A percentile compares a stretch with the other conserved stretches of the same genome.
Evolutionary conservation across 2,329 filamentous ascomycete genomes (phyloP).

Genomic region (Proliferodiscus dingleyae): DNA sequence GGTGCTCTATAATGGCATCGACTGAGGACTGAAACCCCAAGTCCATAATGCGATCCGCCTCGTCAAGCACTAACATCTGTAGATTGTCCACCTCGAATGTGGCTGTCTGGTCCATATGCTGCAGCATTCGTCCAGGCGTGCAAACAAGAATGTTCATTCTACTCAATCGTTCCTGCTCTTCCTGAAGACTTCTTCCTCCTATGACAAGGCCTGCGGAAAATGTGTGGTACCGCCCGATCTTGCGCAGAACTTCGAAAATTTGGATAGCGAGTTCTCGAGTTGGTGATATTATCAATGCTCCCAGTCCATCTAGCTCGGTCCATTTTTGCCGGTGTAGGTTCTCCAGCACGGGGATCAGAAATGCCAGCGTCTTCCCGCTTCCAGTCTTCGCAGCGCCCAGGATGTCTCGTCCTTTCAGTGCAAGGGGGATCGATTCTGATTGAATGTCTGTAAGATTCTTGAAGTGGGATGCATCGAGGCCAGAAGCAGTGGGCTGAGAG

Average conservation of each 20-base stretch:
- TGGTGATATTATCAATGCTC: constrained; percentile 87
- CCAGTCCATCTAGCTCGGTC: constrained; percentile 85
- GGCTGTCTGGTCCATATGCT: constrained; percentile 92
- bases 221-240: constrained; percentile 80
- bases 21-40: constrained; percentile 92
- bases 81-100: constrained; percentile 85
- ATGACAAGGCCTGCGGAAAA: constrained; percentile 94
- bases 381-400: constrained; percentile 94
- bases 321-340: constrained; percentile 86
- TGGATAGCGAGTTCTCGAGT: constrained; percentile 94
- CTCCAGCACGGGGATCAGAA: constrained; percentile 86
- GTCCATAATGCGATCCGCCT: constrained; percentile 94
- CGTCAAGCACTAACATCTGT: constrained; percentile 89
- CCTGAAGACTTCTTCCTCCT: constrained; percentile 83
- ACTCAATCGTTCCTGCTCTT: constrained; percentile 76
- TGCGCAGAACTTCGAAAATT: constrained; percentile 90
- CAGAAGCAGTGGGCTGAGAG: constrained; percentile 71
- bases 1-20: constrained; percentile 87
- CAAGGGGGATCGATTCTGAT: constrained; percentile 78
- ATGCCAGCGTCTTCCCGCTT: constrained; percentile 91
- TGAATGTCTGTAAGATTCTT: constrained; percentile 89
- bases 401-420: constrained; percentile 80
- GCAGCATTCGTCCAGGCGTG: constrained; percentile 89
- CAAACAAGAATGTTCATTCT: constrained; percentile 98
- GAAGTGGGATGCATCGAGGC: constrained; percentile 83